phyloP scores from a whole-genome alignment of 768 basidiomycete genomes.

The Tylopilus vinaceipallidus region DNA sequence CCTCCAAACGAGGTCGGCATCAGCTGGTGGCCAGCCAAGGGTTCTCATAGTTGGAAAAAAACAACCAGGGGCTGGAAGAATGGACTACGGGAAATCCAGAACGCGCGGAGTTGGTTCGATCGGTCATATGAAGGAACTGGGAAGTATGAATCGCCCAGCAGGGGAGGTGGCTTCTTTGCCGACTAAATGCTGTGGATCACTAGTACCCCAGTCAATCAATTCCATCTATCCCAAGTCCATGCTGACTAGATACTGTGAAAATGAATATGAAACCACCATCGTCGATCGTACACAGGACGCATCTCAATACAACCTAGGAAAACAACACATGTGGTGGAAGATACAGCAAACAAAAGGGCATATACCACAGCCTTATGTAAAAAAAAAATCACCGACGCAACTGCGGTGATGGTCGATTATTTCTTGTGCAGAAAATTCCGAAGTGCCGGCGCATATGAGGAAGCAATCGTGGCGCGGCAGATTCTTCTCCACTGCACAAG shows the following conservation, averaged over 20 bases:
- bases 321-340: slow-evolving; percentile 8
- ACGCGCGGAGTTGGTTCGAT: no score
- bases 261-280: neutral
- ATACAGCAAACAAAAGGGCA: slow-evolving; percentile 4
- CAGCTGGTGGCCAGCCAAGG: slow-evolving; percentile 32
- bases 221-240: neutral
- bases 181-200: no score
- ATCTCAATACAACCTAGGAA: neutral
- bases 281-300: slow-evolving; percentile 11
- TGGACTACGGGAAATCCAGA: slow-evolving; percentile 35
- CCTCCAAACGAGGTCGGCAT: slow-evolving; percentile 43
- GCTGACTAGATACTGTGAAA: no score
- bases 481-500: slow-evolving; percentile 4
- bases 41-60: slow-evolving; percentile 37
- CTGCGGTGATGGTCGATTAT: slow-evolving; percentile 16
- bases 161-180: slow-evolving; percentile 23
- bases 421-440: slow-evolving; percentile 40
- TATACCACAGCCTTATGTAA: neutral
- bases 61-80: slow-evolving; percentile 43
- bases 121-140: neutral
- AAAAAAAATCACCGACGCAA: slow-evolving; percentile 7
- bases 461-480: slow-evolving; percentile 8
- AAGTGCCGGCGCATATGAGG: slow-evolving; percentile 27
- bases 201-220: no score
- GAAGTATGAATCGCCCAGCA: neutral